Percentiles rank a stretch among this genome's conserved stretches.
phyloP scores from a whole-genome alignment of 2,329 filamentous ascomycete genomes.

The Colletotrichum sansevieriae region DNA sequence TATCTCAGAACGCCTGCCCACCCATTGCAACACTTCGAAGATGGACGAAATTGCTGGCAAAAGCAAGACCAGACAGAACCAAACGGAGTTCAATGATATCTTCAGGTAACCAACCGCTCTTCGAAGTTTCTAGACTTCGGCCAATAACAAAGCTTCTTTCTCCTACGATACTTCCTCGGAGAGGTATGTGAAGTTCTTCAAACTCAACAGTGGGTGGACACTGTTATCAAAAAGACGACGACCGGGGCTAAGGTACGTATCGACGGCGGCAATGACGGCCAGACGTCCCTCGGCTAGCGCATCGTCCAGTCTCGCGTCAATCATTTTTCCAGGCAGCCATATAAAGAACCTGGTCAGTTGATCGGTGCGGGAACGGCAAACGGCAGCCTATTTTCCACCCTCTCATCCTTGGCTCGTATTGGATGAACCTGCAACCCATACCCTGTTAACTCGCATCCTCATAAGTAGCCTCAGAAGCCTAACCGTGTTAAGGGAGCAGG shows the following conservation, averaged over 20 bases:
- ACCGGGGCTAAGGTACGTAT: background rate
- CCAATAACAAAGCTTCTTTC: too few species aligned
- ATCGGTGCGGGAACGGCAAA: constrained; percentile 25
- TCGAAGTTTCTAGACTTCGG: too few species aligned
- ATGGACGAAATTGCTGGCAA: too few species aligned
- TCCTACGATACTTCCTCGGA: too few species aligned
- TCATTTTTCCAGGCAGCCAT: constrained; percentile 33
- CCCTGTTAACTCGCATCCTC: constrained; percentile 10
- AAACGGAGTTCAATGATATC: too few species aligned
- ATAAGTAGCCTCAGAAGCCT: constrained; percentile 22
- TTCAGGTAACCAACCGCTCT: too few species aligned
- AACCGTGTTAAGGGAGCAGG: background rate
- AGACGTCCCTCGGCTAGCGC: constrained; percentile 10
- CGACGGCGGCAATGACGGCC: background rate
- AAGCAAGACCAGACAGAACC: too few species aligned
- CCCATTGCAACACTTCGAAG: too few species aligned
- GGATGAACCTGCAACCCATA: constrained; percentile 30
- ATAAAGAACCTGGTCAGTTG: constrained; percentile 15
- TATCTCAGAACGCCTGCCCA: too few species aligned
- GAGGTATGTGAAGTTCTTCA: too few species aligned
- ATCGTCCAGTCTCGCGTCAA: constrained; percentile 1
- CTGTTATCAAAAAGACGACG: too few species aligned
- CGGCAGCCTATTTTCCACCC: background rate
- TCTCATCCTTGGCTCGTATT: constrained; percentile 15
- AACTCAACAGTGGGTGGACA: too few species aligned